phyloP scores from a whole-genome alignment of 352 stramenopile genomes.

The Lagenidium sp. region DNA sequence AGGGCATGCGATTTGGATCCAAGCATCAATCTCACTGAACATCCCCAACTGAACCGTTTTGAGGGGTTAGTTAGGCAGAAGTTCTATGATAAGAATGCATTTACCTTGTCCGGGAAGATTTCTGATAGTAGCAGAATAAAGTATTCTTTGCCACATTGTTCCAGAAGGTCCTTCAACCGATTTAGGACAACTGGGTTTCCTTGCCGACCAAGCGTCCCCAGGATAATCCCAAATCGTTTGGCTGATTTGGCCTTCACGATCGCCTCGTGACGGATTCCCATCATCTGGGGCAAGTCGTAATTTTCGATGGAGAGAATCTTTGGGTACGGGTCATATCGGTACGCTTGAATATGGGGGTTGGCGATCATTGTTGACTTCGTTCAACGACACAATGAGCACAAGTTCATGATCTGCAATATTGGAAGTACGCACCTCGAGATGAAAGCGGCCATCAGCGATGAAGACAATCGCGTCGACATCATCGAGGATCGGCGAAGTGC shows the following conservation, averaged over 20 bases:
- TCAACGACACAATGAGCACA: not conserved
- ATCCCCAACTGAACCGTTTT: slow-evolving; percentile 57
- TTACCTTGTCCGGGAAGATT: slow-evolving; percentile 90
- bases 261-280: slow-evolving; percentile 76
- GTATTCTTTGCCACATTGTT: slow-evolving; percentile 80
- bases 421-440: slow-evolving; percentile 88
- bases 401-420: not conserved
- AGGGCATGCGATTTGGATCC: slow-evolving; percentile 99
- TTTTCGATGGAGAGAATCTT: slow-evolving; percentile 96
- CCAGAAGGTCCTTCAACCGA: slow-evolving; percentile 85
- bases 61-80: not conserved
- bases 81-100: not conserved
- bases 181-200: slow-evolving; percentile 97
- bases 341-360: slow-evolving; percentile 94
- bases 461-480: slow-evolving; percentile 95
- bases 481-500: slow-evolving; percentile 93
- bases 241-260: slow-evolving; percentile 69
- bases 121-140: slow-evolving; percentile 97
- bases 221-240: slow-evolving; percentile 93
- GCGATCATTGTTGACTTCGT: slow-evolving; percentile 95
- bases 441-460: slow-evolving; percentile 98
- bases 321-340: slow-evolving; percentile 98
- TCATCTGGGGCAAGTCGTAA: slow-evolving; percentile 97
- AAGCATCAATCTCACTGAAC: slow-evolving; percentile 90
- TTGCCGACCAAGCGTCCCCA: slow-evolving; percentile 98